These are phyloP conservation scores for Fraxinus albicans DNA, from an alignment of 305 asterid genomes.

Conservation along the genomic window DNA sequence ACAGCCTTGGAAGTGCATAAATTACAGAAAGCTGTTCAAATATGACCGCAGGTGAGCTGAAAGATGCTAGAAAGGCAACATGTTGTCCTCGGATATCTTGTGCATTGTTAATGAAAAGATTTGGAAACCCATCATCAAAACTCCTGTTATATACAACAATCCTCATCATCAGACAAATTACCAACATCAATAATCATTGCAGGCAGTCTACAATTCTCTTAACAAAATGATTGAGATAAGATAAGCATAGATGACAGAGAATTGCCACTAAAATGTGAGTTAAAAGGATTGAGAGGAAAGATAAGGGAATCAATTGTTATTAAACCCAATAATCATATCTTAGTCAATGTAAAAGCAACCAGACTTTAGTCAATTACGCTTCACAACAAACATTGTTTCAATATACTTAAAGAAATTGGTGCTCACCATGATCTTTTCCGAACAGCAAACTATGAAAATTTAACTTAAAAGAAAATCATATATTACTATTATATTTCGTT, in stretches of 20 bases:
- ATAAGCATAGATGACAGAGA: background rate
- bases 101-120: conserved; percentile 89
- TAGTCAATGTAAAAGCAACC: background rate
- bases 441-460: background rate
- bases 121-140: conserved; percentile 94
- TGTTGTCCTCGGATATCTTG: conserved; percentile 91
- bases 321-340: background rate
- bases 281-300: background rate
- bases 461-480: background rate
- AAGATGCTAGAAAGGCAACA: conserved; percentile 89
- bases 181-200: background rate
- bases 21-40: conserved; percentile 98
- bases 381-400: background rate
- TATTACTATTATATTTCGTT: background rate
- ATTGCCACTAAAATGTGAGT: background rate
- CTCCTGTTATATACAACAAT: conserved; percentile 57
- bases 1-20: conserved; percentile 92
- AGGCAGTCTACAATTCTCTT: background rate
- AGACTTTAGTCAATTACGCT: background rate
- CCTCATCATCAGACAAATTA: background rate
- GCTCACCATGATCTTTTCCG: background rate
- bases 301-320: background rate
- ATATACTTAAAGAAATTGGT: background rate
- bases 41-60: conserved; percentile 91
- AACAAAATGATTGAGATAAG: background rate